These are phyloP conservation scores for Eragrostis tef DNA, from an alignment of 202 grass and related monocot genomes.

Conservation along the genomic window DNA sequence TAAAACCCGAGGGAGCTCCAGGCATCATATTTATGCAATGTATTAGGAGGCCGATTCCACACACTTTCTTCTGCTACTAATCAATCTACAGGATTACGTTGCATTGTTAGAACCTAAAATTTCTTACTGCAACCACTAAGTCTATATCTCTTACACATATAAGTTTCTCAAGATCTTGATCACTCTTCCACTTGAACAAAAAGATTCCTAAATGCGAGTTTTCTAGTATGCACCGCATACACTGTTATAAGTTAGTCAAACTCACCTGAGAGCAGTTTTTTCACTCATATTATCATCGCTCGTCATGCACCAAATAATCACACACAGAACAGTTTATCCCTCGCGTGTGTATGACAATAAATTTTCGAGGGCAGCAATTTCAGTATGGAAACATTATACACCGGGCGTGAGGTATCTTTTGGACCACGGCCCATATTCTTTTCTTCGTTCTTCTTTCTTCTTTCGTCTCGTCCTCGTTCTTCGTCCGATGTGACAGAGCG, in stretches of 20 bases:
- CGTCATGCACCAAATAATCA: not conserved
- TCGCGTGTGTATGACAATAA: not conserved
- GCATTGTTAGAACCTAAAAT: not conserved
- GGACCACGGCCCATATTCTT: too few species aligned
- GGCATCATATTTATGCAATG: not conserved
- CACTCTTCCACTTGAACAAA: not conserved
- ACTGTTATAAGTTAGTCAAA: not conserved
- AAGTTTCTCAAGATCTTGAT: not conserved
- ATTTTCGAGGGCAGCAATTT: slow-evolving; percentile 2
- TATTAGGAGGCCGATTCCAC: not conserved
- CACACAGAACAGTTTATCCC: not conserved
- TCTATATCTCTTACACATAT: not conserved
- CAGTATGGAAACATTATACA: too few species aligned
- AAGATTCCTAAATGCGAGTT: not conserved
- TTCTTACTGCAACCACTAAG: not conserved
- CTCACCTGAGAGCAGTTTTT: not conserved
- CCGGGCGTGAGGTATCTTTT: too few species aligned
- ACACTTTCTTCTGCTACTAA: not conserved
- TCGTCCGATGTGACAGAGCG: too few species aligned
- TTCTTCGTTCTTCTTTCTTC: too few species aligned
- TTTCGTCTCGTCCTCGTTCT: too few species aligned
- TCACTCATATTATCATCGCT: not conserved
- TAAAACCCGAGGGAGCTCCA: not conserved
- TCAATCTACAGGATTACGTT: slow-evolving; percentile 17
- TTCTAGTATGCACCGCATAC: not conserved